phyloP scores from a whole-genome alignment of 192 early-diverging fungal genomes.

The Rhizophagus clarus region DNA sequence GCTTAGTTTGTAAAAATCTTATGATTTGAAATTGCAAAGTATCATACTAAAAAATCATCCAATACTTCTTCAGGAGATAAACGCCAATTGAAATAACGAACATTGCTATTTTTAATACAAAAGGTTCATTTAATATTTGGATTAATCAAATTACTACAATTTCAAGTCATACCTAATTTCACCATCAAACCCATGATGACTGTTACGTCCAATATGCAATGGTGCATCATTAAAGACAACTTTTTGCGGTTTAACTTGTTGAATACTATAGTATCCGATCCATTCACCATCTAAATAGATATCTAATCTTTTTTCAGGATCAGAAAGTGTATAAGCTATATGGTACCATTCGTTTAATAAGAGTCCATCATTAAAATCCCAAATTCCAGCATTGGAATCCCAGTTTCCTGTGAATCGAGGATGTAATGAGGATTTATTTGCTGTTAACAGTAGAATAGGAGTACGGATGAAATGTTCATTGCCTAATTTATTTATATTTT shows the following conservation, averaged over 20 bases:
- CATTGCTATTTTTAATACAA: conserved; percentile 21
- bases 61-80: conserved; percentile 26
- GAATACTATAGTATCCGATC: not conserved
- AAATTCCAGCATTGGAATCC: not conserved
- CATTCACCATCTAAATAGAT: conserved; percentile 10
- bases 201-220: conserved; percentile 3
- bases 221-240: conserved; percentile 24
- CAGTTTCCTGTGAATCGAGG: conserved; percentile 11
- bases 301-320: conserved; percentile 21
- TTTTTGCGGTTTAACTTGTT: not conserved
- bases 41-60: conserved; percentile 15
- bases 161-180: conserved; percentile 21
- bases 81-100: conserved; percentile 32
- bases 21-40: not conserved
- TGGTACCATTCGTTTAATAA: conserved; percentile 19
- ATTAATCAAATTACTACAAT: not conserved
- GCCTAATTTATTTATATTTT: not conserved
- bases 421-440: not conserved
- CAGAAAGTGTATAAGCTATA: conserved; percentile 24
- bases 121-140: not conserved
- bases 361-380: not conserved
- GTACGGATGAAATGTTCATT: not conserved
- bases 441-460: not conserved
- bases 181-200: not conserved
- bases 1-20: no score